Conservation (phyloP, 78 protist genomes). For the Dictyostelium citrinum region DNA sequence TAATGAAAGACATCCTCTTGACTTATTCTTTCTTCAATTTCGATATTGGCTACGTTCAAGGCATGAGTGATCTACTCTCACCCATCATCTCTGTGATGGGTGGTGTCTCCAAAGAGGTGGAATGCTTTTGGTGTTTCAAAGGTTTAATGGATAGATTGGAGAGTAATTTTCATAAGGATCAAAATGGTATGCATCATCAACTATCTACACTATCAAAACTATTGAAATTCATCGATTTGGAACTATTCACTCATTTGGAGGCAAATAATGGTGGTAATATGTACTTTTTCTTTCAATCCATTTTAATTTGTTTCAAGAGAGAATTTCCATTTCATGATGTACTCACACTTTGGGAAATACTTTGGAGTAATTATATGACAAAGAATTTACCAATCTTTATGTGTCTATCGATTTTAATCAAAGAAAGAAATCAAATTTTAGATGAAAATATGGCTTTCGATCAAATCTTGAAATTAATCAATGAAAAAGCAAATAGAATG, state of each 20-base stretch:
- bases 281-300: conserved; percentile 80
- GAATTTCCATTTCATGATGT: conserved; percentile 72
- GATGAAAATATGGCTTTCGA: conserved; percentile 50
- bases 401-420: conserved; percentile 42
- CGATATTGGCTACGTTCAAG: conserved; percentile 85
- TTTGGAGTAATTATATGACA: conserved; percentile 64
- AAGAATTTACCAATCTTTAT: conserved; percentile 58
- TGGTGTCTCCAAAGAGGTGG: conserved; percentile 17
- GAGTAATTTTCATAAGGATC: conserved; percentile 74
- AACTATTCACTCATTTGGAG: conserved; percentile 51
- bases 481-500: conserved; percentile 54
- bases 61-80: conserved; percentile 82
- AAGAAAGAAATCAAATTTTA: conserved; percentile 39
- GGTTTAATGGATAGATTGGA: conserved; percentile 75
- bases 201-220: conserved; percentile 58
- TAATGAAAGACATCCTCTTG: conserved; percentile 52
- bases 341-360: conserved; percentile 67
- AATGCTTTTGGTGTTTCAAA: conserved; percentile 82
- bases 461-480: conserved; percentile 33
- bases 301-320: conserved; percentile 76
- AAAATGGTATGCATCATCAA: conserved; percentile 82
- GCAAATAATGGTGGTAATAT: conserved; percentile 64
- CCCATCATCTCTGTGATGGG: conserved; percentile 58
- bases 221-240: conserved; percentile 63
- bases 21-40: conserved; percentile 80